phyloP scores from a whole-genome alignment of 805 yeast species.

The Ogataea naganishii region DNA sequence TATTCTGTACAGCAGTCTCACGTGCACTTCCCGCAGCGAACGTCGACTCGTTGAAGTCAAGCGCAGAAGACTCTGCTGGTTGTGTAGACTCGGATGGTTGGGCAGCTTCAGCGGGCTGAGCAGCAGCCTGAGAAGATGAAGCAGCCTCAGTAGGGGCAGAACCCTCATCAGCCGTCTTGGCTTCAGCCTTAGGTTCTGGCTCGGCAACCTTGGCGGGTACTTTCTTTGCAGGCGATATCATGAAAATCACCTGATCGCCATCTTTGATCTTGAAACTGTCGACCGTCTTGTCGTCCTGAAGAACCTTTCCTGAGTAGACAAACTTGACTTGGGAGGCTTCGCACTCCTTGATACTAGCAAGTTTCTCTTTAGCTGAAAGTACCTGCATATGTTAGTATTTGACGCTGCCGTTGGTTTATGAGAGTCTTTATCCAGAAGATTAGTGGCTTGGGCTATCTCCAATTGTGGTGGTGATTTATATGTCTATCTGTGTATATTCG shows the following conservation, averaged over 20 bases:
- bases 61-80: constrained; percentile 8
- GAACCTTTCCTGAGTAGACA: constrained; percentile 84
- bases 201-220: constrained; percentile 17
- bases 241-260: constrained; percentile 83
- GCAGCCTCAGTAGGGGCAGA: constrained; percentile 17
- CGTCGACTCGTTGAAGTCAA: constrained; percentile 35
- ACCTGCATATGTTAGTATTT: too few relatives aligned
- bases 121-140: constrained; percentile 13
- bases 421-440: too few relatives aligned
- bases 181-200: constrained; percentile 15
- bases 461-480: too few relatives aligned
- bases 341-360: constrained; percentile 61
- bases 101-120: constrained; percentile 14
- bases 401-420: too few relatives aligned
- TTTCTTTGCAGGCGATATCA: constrained; percentile 59
- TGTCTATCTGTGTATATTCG: too few relatives aligned
- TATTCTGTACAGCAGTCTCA: constrained; percentile 68
- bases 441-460: too few relatives aligned
- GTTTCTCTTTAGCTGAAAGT: constrained; percentile 58
- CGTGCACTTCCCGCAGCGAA: constrained; percentile 75
- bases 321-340: constrained; percentile 73
- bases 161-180: constrained; percentile 16
- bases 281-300: constrained; percentile 73
- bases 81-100: constrained; percentile 9
- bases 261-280: constrained; percentile 70